A percentile compares a stretch with the other conserved stretches of the same genome.
These are phyloP conservation scores for Aspergillus felis DNA, from an alignment of 2,329 filamentous ascomycete genomes.

Conservation along the genomic window DNA sequence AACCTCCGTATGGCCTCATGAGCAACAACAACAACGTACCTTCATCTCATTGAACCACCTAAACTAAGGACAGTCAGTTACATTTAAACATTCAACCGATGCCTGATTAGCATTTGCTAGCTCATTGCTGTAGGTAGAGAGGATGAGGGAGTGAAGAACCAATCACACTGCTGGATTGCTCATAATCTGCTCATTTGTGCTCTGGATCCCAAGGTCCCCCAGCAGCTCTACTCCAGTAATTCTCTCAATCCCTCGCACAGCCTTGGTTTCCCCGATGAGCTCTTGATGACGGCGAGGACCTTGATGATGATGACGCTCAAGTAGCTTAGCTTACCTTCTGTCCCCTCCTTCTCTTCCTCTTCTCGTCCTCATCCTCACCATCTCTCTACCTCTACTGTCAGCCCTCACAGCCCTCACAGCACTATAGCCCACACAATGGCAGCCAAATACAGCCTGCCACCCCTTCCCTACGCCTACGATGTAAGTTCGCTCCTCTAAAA, in stretches of 20 bases:
- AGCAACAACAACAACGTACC: no score
- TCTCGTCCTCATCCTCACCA: not conserved
- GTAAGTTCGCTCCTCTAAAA: constrained; percentile 44
- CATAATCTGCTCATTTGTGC: constrained; percentile 3
- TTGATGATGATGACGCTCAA: not conserved
- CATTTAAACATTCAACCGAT: no score
- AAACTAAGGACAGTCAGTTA: no score
- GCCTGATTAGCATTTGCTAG: no score
- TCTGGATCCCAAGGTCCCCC: constrained; percentile 1
- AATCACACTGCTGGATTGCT: not conserved
- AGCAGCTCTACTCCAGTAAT: not conserved
- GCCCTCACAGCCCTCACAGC: not conserved
- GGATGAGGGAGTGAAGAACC: not conserved
- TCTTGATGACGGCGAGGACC: not conserved
- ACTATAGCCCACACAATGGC: constrained; percentile 17
- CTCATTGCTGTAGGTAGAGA: not conserved
- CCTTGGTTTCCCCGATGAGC: no score
- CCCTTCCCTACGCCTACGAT: constrained; percentile 66
- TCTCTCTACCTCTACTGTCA: no score
- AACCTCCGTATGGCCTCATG: not conserved
- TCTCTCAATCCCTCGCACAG: not conserved
- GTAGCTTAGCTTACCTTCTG: not conserved
- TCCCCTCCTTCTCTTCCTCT: not conserved
- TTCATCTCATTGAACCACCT: no score
- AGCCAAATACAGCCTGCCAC: constrained; percentile 56